Conservation (phyloP, 1,284 basidiomycete species). For the Volvariella volvacea region DNA sequence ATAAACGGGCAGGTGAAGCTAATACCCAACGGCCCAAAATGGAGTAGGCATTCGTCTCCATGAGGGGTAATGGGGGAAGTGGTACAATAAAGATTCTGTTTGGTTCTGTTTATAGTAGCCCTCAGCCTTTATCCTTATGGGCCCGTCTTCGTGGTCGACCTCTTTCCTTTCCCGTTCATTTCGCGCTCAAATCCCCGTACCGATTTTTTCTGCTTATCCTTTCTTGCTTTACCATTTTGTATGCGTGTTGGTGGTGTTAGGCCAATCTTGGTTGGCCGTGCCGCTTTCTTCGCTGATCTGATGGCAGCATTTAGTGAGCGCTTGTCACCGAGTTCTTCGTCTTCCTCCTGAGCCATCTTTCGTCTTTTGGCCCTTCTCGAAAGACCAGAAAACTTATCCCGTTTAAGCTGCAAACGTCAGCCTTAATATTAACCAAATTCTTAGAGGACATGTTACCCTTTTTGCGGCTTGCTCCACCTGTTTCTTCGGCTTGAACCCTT, state of each 20-base stretch:
- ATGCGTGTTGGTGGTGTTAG: conserved; percentile 11
- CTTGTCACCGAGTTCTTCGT: conserved; percentile 53
- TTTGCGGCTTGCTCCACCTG: conserved; percentile 13
- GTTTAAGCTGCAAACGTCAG: conserved; percentile 53
- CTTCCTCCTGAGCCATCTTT: conserved; percentile 80
- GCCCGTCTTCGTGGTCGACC: conserved; percentile 27
- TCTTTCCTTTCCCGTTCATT: conserved; percentile 21
- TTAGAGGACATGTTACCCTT: conserved; percentile 13
- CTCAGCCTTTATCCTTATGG: conserved; percentile 38
- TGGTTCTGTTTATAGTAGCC: conserved; percentile 38
- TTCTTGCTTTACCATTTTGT: conserved; percentile 12
- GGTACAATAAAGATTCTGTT: conserved; percentile 13
- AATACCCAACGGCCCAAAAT: conserved; percentile 53
- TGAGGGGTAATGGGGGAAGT: conserved; percentile 12
- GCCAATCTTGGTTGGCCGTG: conserved; percentile 39
- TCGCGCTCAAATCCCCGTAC: conserved; percentile 35
- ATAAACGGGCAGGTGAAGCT: conserved; percentile 48
- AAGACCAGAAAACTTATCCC: conserved; percentile 80
- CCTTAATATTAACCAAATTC: neutral
- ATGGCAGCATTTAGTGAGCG: conserved; percentile 67
- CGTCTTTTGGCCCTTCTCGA: conserved; percentile 80
- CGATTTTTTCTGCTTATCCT: conserved; percentile 17
- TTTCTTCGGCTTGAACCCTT: conserved; percentile 31
- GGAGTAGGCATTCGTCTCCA: conserved; percentile 43
- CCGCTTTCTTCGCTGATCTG: conserved; percentile 78